Percentiles rank a stretch among this genome's conserved stretches.
phyloP scores from a whole-genome alignment of 2,329 filamentous ascomycete species.

The Penicillium janthinellum region DNA sequence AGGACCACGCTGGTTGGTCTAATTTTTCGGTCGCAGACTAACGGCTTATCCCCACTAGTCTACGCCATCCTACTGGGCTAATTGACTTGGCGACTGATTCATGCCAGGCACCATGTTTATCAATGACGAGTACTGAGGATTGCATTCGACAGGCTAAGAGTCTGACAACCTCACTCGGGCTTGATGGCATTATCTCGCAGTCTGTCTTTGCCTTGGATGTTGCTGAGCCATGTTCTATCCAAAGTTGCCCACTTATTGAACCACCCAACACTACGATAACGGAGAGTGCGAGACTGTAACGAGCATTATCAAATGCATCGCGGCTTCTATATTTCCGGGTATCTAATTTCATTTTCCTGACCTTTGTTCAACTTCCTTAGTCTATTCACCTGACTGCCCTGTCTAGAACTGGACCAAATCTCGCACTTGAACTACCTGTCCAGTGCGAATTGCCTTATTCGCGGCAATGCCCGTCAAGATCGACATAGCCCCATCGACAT shows the following conservation, averaged over 20 bases:
- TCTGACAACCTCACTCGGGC: too few relatives aligned
- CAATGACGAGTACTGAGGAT: too few relatives aligned
- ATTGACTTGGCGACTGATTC: neutral
- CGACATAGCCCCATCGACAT: conserved; percentile 61
- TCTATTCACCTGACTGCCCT: neutral
- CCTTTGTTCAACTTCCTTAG: neutral
- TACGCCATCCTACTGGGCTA: neutral
- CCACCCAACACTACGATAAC: too few relatives aligned
- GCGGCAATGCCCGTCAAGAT: conserved; percentile 63
- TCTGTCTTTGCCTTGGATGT: too few relatives aligned
- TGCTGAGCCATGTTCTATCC: too few relatives aligned
- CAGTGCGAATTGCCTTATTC: conserved; percentile 60
- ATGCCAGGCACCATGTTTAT: too few relatives aligned
- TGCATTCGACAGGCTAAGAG: too few relatives aligned
- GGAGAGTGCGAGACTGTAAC: neutral
- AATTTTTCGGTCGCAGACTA: neutral
- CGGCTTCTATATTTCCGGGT: neutral
- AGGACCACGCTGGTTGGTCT: neutral
- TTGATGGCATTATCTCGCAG: too few relatives aligned
- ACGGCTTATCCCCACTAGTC: neutral
- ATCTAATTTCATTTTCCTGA: neutral
- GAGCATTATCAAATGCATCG: too few relatives aligned
- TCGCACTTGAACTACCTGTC: conserved; percentile 59
- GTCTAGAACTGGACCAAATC: conserved; percentile 36
- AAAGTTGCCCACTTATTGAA: too few relatives aligned